Base-by-base conservation (phyloP, 2,329 filamentous ascomycete species). In the Orbilia blumenaviensis region DNA sequence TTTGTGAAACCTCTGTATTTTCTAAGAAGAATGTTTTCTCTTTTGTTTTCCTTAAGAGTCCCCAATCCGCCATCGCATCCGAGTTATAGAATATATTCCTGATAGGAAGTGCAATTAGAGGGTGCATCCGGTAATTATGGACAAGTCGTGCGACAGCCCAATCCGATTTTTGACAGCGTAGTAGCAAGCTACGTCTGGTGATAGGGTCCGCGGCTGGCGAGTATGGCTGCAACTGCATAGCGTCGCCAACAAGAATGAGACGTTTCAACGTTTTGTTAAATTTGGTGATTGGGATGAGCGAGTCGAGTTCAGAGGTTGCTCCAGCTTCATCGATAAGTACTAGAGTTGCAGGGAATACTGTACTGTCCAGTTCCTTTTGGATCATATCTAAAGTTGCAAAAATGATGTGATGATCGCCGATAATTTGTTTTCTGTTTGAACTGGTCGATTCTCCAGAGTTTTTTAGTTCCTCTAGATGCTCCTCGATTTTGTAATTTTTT, bases 71-170 rank as follows among this genome's bases (percentile, higher is more conserved):
- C 8, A 64, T 12, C 23, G 60, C n/a, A 6, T 34, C 42, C 0
- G n/a, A 9, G n/a, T 64, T 64, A 29, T 64, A 64, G 27, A 64
- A 64, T 18, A 64, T 25, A 7, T 5, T 34, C 1, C 42, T 3
- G 8, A 64, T 5, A 12, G 60, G 60, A 9, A 2, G 3, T 2
- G 60, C 29, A 8, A 38, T 1, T 6, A 50, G 27, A 1, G 42
- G 60, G 16, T 64, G 27, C 60, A 64, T 64, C 5, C 60, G 12
- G n/a, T 64, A 64, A 18, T 64, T 64, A 21, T 50, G 25, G 3
- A n/a, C 52, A 3, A 64, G 29, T 18, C 60, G 3, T 7, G 34
- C 5, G 2, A 60, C 29, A 2, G 18, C 34, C 34, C 34, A 60
- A 18, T 18, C 21, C 0, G 23, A 48, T 16, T 52, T 27, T 36